phyloP scores from a whole-genome alignment of 352 stramenopile species.

The Phytophthora colocasiae region DNA sequence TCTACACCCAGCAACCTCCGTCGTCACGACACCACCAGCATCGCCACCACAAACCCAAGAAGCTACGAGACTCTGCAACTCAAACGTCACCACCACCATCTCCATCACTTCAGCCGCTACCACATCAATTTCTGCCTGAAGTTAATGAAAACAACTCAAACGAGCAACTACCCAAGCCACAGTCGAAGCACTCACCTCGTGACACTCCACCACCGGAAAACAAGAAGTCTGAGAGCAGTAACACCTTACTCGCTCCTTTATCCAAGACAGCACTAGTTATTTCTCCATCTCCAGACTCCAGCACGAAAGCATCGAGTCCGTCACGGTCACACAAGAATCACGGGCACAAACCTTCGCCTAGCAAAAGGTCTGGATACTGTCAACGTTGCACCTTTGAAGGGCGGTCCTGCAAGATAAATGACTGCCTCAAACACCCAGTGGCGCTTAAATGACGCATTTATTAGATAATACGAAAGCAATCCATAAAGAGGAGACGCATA shows the following conservation, averaged over 20 bases:
- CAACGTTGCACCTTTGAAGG: slow-evolving; percentile 68
- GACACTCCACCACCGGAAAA: slow-evolving; percentile 4
- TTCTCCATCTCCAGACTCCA: not conserved
- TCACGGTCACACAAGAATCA: slow-evolving; percentile 12
- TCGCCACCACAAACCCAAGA: slow-evolving; percentile 30
- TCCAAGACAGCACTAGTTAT: slow-evolving; percentile 6
- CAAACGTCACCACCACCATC: slow-evolving; percentile 28
- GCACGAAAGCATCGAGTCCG: slow-evolving; percentile 20
- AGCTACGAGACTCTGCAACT: slow-evolving; percentile 19
- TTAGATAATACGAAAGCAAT: slow-evolving; percentile 46
- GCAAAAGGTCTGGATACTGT: slow-evolving; percentile 62
- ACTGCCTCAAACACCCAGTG: slow-evolving; percentile 74
- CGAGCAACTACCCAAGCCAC: slow-evolving; percentile 13
- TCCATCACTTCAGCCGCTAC: slow-evolving; percentile 9
- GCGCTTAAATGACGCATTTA: slow-evolving; percentile 44
- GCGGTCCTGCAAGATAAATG: slow-evolving; percentile 63
- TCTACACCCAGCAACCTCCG: slow-evolving; percentile 34
- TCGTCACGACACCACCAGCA: slow-evolving; percentile 15
- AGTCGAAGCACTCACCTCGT: slow-evolving; percentile 21
- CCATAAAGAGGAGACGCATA: slow-evolving; percentile 21
- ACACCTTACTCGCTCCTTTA: slow-evolving; percentile 22
- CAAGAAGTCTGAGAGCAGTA: slow-evolving; percentile 9
- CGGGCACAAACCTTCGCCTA: slow-evolving; percentile 34
- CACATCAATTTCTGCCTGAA: not conserved
- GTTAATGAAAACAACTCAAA: slow-evolving; percentile 3